Evolutionary conservation across 164 flowering plant species (phyloP).

Genomic region (Saururus chinensis): DNA sequence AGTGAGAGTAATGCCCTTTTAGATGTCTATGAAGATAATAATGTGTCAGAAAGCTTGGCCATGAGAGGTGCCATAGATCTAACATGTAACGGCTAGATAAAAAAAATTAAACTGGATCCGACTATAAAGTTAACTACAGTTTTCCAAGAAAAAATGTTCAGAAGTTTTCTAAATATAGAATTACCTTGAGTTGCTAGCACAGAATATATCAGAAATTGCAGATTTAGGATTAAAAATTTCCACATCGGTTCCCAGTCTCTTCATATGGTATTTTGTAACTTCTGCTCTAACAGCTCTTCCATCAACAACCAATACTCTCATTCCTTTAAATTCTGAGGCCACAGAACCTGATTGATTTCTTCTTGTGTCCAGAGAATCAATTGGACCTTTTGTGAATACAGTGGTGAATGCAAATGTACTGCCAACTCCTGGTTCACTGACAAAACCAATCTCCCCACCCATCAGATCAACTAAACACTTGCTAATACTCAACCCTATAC

Average conservation of each 20-base stretch:
- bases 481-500: constrained; percentile 92
- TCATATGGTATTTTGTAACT: constrained; percentile 78
- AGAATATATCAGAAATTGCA: constrained; percentile 31
- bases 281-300: constrained; percentile 60
- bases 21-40: no score
- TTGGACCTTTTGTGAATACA: constrained; percentile 35
- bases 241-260: constrained; percentile 60
- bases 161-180: no score
- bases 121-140: no score
- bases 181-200: constrained; percentile 27
- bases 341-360: constrained; percentile 26
- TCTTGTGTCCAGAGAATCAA: constrained; percentile 26
- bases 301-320: constrained; percentile 67
- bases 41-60: no score
- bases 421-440: constrained; percentile 63
- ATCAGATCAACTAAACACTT: constrained; percentile 73
- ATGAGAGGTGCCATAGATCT: no score
- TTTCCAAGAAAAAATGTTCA: no score
- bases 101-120: no score
- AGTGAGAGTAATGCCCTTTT: no score
- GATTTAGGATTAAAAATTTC: constrained; percentile 27
- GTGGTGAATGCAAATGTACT: constrained; percentile 77
- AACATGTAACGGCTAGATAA: no score
- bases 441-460: constrained; percentile 90
- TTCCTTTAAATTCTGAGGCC: constrained; percentile 47